These are phyloP conservation scores for Peronospora tabacina DNA, from an alignment of 352 stramenopile species.

Conservation along the genomic window DNA sequence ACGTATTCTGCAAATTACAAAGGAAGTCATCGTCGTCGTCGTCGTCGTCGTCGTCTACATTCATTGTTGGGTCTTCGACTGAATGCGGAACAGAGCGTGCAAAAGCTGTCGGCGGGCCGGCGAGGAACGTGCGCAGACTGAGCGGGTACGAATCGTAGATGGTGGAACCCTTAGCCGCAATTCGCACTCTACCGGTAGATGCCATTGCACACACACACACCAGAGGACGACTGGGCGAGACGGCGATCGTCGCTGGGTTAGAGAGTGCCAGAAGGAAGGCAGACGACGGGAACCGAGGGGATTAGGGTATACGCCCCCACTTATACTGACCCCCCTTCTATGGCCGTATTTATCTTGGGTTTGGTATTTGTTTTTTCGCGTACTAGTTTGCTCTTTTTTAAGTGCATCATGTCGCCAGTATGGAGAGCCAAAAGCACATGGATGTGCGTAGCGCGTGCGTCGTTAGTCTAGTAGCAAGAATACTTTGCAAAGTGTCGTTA, in stretches of 20 bases:
- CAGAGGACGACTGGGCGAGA: conserved; percentile 1
- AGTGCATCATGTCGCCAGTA: not conserved
- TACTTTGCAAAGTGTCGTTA: not conserved
- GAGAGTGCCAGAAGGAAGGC: conserved; percentile 27
- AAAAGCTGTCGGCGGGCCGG: conserved; percentile 20
- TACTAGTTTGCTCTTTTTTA: not conserved
- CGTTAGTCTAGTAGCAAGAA: not conserved
- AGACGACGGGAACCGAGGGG: conserved; percentile 8
- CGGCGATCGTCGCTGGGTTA: not conserved
- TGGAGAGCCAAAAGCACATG: conserved; percentile 2
- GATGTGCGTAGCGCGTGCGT: not conserved
- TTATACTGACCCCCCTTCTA: conserved; percentile 8
- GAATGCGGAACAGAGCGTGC: conserved; percentile 23
- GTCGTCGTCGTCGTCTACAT: conserved; percentile 22
- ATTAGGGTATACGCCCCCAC: conserved; percentile 8
- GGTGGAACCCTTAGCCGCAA: conserved; percentile 21
- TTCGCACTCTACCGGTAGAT: conserved; percentile 15
- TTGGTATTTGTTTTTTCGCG: conserved; percentile 11
- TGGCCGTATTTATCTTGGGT: conserved; percentile 7
- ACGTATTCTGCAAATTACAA: conserved; percentile 25
- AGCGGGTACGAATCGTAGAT: conserved; percentile 72
- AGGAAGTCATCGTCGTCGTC: conserved; percentile 29
- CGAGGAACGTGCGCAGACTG: conserved; percentile 29
- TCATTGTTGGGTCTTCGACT: conserved; percentile 19
- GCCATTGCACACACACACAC: conserved; percentile 11